A percentile compares a stretch with the other conserved stretches of the same genome.
phyloP scores from a whole-genome alignment of 257 asterid genomes.

The Henckelia pumila region DNA sequence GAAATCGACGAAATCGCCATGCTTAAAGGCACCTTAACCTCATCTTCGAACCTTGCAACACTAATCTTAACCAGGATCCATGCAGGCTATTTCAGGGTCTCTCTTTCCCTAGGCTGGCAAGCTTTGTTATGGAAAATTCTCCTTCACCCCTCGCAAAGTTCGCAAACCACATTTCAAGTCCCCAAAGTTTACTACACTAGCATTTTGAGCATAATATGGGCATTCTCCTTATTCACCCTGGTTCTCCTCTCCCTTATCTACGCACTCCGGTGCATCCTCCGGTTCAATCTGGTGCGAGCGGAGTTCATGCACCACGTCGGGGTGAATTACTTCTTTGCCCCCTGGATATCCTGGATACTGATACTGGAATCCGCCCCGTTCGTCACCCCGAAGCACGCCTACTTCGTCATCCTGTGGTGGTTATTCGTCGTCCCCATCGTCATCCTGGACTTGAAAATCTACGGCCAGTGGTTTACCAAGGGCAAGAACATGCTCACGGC shows the following conservation, averaged over 20 bases:
- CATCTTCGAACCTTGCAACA: slow-evolving; percentile 3
- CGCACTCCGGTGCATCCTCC: slow-evolving; percentile 42
- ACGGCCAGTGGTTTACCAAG: slow-evolving; percentile 73
- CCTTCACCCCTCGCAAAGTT: slow-evolving; percentile 33
- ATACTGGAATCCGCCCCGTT: slow-evolving; percentile 60
- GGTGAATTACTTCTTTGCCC: slow-evolving; percentile 67
- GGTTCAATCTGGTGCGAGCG: slow-evolving; percentile 36
- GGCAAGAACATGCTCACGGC: slow-evolving; percentile 46
- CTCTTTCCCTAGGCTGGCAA: slow-evolving; percentile 58
- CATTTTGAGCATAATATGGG: slow-evolving; percentile 39
- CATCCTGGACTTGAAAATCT: slow-evolving; percentile 57
- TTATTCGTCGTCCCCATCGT: slow-evolving; percentile 45
- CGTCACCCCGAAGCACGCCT: slow-evolving; percentile 25
- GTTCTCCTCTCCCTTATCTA: slow-evolving; percentile 46
- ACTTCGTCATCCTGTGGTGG: slow-evolving; percentile 50
- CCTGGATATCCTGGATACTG: slow-evolving; percentile 73
- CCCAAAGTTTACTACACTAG: slow-evolving; percentile 28
- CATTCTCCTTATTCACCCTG: slow-evolving; percentile 36
- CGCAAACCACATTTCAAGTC: slow-evolving; percentile 16
- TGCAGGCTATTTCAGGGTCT: slow-evolving; percentile 64
- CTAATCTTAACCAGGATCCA: slow-evolving; percentile 43
- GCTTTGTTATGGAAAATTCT: slow-evolving; percentile 60
- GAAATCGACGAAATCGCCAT: background rate
- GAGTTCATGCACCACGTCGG: slow-evolving; percentile 65
- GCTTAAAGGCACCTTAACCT: background rate